These are phyloP conservation scores for Amanita brunnescens DNA, from an alignment of 768 basidiomycete genomes.

Conservation along the genomic window DNA sequence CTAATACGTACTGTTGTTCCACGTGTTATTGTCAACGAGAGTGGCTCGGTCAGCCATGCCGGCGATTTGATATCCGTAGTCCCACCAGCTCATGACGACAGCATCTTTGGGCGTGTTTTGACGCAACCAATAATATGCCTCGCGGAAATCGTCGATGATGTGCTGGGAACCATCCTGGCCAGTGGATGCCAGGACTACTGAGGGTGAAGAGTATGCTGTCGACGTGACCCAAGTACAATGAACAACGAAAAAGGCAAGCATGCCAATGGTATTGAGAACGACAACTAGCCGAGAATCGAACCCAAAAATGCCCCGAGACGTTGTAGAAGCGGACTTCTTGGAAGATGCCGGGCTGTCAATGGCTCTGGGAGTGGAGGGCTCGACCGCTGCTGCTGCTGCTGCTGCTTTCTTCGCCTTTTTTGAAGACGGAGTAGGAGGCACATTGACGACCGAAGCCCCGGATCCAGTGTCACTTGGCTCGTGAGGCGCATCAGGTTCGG, in stretches of 20 bases:
- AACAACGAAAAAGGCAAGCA: constrained; percentile 86
- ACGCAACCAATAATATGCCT: constrained; percentile 98
- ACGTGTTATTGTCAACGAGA: constrained; percentile 97
- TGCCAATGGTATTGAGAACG: constrained; percentile 60
- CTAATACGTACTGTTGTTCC: constrained; percentile 87
- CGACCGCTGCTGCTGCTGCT: constrained; percentile 33
- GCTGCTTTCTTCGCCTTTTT: constrained; percentile 65
- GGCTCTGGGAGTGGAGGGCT: constrained; percentile 23
- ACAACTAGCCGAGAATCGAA: constrained; percentile 76
- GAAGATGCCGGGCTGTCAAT: constrained; percentile 35
- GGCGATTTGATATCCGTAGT: constrained; percentile 99
- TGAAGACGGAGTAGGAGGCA: constrained; percentile 23
- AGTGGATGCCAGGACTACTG: constrained; percentile 82
- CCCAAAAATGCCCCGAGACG: constrained; percentile 64
- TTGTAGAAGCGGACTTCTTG: constrained; percentile 24
- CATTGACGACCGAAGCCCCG: constrained; percentile 17
- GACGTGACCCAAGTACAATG: constrained; percentile 98
- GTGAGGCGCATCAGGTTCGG: constrained; percentile 43
- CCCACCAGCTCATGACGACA: constrained; percentile 99
- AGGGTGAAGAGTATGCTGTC: constrained; percentile 93
- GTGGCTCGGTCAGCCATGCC: constrained; percentile 98
- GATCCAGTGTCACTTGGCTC: constrained; percentile 24
- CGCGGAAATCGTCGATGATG: constrained; percentile 98
- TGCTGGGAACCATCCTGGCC: constrained; percentile 80
- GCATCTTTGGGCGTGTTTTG: constrained; percentile 90